Conservation (phyloP, 495 filamentous ascomycete genomes). For the Aspergillus baeticus region DNA sequence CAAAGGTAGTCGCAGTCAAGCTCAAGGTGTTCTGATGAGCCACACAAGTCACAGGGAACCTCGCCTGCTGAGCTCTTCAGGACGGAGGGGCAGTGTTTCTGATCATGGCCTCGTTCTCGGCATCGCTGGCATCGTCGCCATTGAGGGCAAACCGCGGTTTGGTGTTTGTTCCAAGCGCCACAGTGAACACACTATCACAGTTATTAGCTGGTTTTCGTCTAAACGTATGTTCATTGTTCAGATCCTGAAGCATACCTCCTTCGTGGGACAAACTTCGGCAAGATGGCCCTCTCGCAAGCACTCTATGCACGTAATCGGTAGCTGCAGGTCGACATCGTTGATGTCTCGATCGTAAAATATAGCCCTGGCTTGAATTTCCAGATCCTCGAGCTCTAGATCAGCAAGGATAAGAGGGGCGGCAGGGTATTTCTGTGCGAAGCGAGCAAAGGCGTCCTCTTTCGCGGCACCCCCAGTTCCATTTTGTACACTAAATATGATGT, state of each 20-base stretch:
- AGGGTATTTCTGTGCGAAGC: constrained; percentile 36
- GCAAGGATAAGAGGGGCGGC: constrained; percentile 36
- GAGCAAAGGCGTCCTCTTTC: constrained; percentile 39
- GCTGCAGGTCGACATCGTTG: constrained; percentile 60
- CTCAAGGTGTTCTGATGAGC: constrained; percentile 39
- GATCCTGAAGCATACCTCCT: constrained; percentile 31
- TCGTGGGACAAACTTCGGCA: constrained; percentile 41
- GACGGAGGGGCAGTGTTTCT: constrained; percentile 34
- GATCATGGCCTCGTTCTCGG: constrained; percentile 45
- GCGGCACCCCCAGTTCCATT: constrained; percentile 15
- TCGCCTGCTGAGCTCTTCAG: constrained; percentile 38
- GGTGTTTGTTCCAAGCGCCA: constrained; percentile 38
- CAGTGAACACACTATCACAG: constrained; percentile 39
- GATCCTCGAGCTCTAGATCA: constrained; percentile 43
- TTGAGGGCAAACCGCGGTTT: constrained; percentile 37
- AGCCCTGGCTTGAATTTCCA: constrained; percentile 38
- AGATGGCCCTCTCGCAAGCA: constrained; percentile 48
- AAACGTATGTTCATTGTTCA: background rate
- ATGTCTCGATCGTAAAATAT: constrained; percentile 59
- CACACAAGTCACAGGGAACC: constrained; percentile 47
- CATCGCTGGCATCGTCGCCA: constrained; percentile 46
- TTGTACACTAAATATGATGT: background rate
- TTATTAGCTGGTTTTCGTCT: constrained; percentile 10
- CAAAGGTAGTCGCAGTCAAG: constrained; percentile 43
- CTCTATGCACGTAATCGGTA: constrained; percentile 56